Evolutionary conservation across 2,329 filamentous ascomycete genomes (phyloP).

Genomic region (Fusarium nelsonii): DNA sequence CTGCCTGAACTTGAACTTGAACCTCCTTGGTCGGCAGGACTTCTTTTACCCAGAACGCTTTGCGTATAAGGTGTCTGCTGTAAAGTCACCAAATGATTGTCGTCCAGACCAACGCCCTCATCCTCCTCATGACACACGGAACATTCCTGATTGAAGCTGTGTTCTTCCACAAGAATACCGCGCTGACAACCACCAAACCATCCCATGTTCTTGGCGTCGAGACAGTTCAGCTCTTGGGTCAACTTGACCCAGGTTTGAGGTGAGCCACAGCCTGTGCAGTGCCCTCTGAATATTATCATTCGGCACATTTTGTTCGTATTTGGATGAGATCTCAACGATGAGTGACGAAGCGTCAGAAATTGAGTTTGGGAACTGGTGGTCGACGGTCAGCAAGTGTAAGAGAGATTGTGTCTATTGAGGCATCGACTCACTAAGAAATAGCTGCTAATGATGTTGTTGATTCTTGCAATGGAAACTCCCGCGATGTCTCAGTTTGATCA

Average conservation of each 20-base stretch:
- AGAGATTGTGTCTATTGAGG: neutral
- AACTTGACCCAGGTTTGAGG: conserved; percentile 60
- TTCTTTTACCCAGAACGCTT: conserved; percentile 37
- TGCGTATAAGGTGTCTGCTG: conserved; percentile 9
- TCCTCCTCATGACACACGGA: conserved; percentile 58
- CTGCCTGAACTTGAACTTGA: conserved; percentile 9
- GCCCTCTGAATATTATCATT: conserved; percentile 59
- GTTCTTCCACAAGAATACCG: conserved; percentile 58
- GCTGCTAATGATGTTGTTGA: neutral
- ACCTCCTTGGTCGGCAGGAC: conserved; percentile 37
- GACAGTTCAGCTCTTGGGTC: conserved; percentile 60
- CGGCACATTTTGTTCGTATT: conserved; percentile 59
- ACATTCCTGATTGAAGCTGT: conserved; percentile 63
- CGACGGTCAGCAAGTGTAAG: conserved; percentile 4
- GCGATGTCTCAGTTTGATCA: conserved; percentile 20
- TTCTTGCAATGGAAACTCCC: conserved; percentile 6
- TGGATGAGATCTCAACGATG: conserved; percentile 4
- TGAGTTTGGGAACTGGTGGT: neutral
- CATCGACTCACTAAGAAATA: neutral
- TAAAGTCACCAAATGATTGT: conserved; percentile 38
- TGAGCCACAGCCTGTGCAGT: conserved; percentile 58
- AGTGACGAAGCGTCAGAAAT: neutral
- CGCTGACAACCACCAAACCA: conserved; percentile 58
- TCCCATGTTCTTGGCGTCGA: conserved; percentile 63
- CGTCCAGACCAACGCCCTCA: conserved; percentile 57